phyloP scores from a whole-genome alignment of 148 eudicot species.

The Chenopodium album region DNA sequence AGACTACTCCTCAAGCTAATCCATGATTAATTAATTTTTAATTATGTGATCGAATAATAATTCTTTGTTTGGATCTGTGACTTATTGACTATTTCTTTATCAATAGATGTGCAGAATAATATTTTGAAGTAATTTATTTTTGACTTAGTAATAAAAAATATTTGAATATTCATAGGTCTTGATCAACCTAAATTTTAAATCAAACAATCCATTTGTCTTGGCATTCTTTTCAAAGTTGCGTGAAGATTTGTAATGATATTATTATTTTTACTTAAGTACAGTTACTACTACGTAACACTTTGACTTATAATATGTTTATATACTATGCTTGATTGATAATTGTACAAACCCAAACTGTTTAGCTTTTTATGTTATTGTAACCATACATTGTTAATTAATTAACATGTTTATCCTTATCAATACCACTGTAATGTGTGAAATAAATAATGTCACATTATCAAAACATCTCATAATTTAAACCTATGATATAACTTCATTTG shows the following conservation, averaged over 20 bases:
- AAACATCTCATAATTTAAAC: no score
- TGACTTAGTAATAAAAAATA: slow-evolving; percentile 11
- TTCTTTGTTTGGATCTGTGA: slow-evolving; percentile 19
- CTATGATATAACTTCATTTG: no score
- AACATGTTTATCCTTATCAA: neutral
- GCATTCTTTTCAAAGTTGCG: slow-evolving; percentile 12
- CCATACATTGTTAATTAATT: neutral
- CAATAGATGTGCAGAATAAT: slow-evolving; percentile 13
- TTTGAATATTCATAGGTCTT: slow-evolving; percentile 1
- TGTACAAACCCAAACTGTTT: neutral
- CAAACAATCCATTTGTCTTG: slow-evolving; percentile 8
- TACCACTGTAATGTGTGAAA: neutral
- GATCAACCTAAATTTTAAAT: slow-evolving; percentile 16
- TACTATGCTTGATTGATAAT: neutral
- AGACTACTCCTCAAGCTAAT: slow-evolving; percentile 13
- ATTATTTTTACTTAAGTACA: slow-evolving; percentile 7
- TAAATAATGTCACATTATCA: no score
- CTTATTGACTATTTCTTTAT: slow-evolving; percentile 5
- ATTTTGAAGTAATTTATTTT: slow-evolving; percentile 13
- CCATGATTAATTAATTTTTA: slow-evolving; percentile 12
- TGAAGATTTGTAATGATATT: slow-evolving; percentile 20
- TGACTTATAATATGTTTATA: neutral
- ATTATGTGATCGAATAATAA: no score
- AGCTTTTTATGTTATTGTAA: neutral
- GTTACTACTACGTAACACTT: slow-evolving; percentile 20